phyloP scores from a whole-genome alignment of 108 stramenopile species.

The Pseudonitzschia multistriata region DNA sequence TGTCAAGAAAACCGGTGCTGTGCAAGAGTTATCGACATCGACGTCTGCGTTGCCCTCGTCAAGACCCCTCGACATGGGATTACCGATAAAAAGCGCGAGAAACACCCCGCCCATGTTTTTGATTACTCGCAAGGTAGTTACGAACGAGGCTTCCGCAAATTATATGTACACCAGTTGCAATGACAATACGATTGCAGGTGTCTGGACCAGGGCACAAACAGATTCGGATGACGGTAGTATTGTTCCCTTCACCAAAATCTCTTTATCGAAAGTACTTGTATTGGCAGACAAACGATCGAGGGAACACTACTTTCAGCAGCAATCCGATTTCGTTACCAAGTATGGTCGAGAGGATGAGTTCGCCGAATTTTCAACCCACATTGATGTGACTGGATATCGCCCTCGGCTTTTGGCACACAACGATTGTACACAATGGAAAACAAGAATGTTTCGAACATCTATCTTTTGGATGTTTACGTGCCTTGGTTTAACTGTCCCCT shows the following conservation, averaged over 20 bases:
- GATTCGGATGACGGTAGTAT: slow-evolving; percentile 13
- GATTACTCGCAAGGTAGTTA: slow-evolving; percentile 72
- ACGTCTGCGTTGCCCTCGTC: not conserved
- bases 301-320: slow-evolving; percentile 85
- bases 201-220: slow-evolving; percentile 69
- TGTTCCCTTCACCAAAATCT: slow-evolving; percentile 77
- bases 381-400: slow-evolving; percentile 72
- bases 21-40: not conserved
- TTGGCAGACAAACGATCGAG: slow-evolving; percentile 57
- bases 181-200: slow-evolving; percentile 70
- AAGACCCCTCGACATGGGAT: not conserved
- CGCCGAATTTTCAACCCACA: slow-evolving; percentile 81
- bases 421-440: slow-evolving; percentile 17
- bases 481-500: slow-evolving; percentile 76
- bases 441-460: slow-evolving; percentile 53
- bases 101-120: slow-evolving; percentile 18
- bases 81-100: not conserved
- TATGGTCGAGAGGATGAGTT: slow-evolving; percentile 73
- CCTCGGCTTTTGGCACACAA: slow-evolving; percentile 50
- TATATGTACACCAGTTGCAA: slow-evolving; percentile 54
- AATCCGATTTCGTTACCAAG: slow-evolving; percentile 69
- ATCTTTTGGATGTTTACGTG: slow-evolving; percentile 68
- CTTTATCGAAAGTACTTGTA: slow-evolving; percentile 65
- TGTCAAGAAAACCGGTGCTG: not conserved
- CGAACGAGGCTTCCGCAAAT: slow-evolving; percentile 50